Evolutionary conservation across 2,329 filamentous ascomycete genomes (phyloP).

Genomic region (Cladophialophora carrionii): DNA sequence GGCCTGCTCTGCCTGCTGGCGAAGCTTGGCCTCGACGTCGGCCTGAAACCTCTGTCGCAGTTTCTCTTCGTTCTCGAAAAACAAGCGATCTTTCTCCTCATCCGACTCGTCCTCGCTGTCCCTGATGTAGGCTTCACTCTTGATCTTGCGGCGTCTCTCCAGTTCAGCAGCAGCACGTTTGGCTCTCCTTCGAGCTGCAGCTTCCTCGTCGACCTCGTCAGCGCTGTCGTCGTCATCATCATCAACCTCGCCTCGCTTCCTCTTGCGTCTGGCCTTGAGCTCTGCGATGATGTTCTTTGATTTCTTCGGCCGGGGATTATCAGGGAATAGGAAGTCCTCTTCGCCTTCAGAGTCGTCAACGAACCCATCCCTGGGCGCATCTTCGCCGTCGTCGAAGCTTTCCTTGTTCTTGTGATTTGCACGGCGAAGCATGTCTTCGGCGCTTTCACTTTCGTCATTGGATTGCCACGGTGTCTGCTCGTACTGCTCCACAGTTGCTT

Average conservation of each 20-base stretch:
- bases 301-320: constrained; percentile 55
- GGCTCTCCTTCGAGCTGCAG: constrained; percentile 61
- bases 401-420: constrained; percentile 50
- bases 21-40: constrained; percentile 53
- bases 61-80: constrained; percentile 76
- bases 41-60: constrained; percentile 57
- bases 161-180: constrained; percentile 68
- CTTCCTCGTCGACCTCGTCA: constrained; percentile 66
- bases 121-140: constrained; percentile 79
- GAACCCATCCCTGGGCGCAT: constrained; percentile 57
- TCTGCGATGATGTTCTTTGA: constrained; percentile 50
- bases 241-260: constrained; percentile 48
- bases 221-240: constrained; percentile 49
- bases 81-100: constrained; percentile 70
- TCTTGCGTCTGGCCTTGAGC: constrained; percentile 64
- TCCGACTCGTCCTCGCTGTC: constrained; percentile 90
- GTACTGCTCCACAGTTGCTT: constrained; percentile 74
- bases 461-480: constrained; percentile 78
- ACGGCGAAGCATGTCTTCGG: constrained; percentile 77
- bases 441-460: constrained; percentile 68
- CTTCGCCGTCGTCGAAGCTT: constrained; percentile 43
- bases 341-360: constrained; percentile 69
- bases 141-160: constrained; percentile 79
- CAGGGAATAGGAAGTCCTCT: constrained; percentile 66
- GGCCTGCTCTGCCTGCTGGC: constrained; percentile 47